phyloP scores from a whole-genome alignment of 1,284 basidiomycete species.

The Exobasidium rhododendri region DNA sequence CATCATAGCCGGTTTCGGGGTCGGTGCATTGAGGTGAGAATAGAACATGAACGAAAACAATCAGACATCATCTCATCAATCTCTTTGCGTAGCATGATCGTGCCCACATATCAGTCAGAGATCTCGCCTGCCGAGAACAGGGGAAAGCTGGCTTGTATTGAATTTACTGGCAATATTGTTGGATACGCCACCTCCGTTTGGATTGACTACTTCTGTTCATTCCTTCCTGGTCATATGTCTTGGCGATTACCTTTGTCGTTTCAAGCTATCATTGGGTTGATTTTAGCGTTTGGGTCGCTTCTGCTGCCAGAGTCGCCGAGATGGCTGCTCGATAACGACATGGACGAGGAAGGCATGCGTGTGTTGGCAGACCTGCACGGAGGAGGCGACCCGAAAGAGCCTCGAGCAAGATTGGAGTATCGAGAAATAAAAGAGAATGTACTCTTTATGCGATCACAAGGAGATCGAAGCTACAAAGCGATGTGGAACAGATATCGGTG shows the following conservation, averaged over 20 bases:
- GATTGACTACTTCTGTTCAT: slow-evolving; percentile 84
- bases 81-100: slow-evolving; percentile 65
- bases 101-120: slow-evolving; percentile 96
- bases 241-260: slow-evolving; percentile 57
- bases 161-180: slow-evolving; percentile 81
- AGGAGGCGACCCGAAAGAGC: slow-evolving; percentile 68
- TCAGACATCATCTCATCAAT: slow-evolving; percentile 1
- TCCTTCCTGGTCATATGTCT: slow-evolving; percentile 57
- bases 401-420: slow-evolving; percentile 76
- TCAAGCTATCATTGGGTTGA: slow-evolving; percentile 69
- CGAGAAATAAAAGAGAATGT: slow-evolving; percentile 82
- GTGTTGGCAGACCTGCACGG: slow-evolving; percentile 90
- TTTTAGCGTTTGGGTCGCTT: slow-evolving; percentile 77
- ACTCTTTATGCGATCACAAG: slow-evolving; percentile 55
- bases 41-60: slow-evolving; percentile 54
- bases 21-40: slow-evolving; percentile 69
- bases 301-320: slow-evolving; percentile 91
- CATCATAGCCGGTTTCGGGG: slow-evolving; percentile 84
- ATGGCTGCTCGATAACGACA: slow-evolving; percentile 86
- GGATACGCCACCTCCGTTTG: slow-evolving; percentile 87
- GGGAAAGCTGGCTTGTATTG: slow-evolving; percentile 73
- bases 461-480: slow-evolving; percentile 72
- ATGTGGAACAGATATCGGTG: slow-evolving; percentile 14
- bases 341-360: slow-evolving; percentile 77
- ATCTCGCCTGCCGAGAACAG: slow-evolving; percentile 85